phyloP scores from a whole-genome alignment of 495 filamentous ascomycete species.

The Cudoniella acicularis region DNA sequence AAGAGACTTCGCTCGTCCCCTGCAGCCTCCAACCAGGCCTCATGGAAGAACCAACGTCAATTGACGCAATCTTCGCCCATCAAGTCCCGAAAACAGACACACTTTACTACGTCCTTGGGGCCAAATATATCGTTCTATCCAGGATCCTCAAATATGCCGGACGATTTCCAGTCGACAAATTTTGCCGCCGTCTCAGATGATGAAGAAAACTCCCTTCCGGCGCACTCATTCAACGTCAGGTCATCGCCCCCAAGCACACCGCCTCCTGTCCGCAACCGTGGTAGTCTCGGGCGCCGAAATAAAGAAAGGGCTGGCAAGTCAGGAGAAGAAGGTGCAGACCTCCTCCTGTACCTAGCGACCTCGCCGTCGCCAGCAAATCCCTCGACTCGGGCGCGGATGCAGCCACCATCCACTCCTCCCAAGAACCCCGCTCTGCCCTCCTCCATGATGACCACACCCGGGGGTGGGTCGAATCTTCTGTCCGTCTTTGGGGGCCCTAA shows the following conservation, averaged over 20 bases:
- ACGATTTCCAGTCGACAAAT: slow-evolving; percentile 44
- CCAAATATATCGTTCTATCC: slow-evolving; percentile 69
- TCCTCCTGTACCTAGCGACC: slow-evolving; percentile 87
- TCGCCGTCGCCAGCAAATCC: slow-evolving; percentile 78
- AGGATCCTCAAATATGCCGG: slow-evolving; percentile 60
- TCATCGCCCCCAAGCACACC: slow-evolving; percentile 83
- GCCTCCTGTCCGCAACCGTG: slow-evolving; percentile 61
- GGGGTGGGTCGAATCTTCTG: slow-evolving; percentile 61
- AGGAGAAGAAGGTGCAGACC: slow-evolving; percentile 83
- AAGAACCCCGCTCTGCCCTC: slow-evolving; percentile 71
- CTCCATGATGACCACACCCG: slow-evolving; percentile 81
- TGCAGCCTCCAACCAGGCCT: slow-evolving; percentile 47
- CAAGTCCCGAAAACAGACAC: slow-evolving; percentile 57
- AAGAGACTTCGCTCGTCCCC: slow-evolving; percentile 73
- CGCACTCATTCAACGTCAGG: slow-evolving; percentile 70
- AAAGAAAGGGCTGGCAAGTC: slow-evolving; percentile 40
- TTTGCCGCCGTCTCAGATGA: slow-evolving; percentile 68
- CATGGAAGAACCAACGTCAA: slow-evolving; percentile 71
- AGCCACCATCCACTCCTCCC: slow-evolving; percentile 82
- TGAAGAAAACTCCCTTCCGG: slow-evolving; percentile 71
- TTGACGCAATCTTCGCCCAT: slow-evolving; percentile 81
- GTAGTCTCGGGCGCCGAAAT: slow-evolving; percentile 9
- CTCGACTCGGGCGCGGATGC: slow-evolving; percentile 37
- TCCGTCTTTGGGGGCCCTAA: slow-evolving; percentile 53
- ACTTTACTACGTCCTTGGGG: slow-evolving; percentile 58